Evolutionary conservation across 1,284 basidiomycete genomes (phyloP).

Genomic region (Puccinia coronata): DNA sequence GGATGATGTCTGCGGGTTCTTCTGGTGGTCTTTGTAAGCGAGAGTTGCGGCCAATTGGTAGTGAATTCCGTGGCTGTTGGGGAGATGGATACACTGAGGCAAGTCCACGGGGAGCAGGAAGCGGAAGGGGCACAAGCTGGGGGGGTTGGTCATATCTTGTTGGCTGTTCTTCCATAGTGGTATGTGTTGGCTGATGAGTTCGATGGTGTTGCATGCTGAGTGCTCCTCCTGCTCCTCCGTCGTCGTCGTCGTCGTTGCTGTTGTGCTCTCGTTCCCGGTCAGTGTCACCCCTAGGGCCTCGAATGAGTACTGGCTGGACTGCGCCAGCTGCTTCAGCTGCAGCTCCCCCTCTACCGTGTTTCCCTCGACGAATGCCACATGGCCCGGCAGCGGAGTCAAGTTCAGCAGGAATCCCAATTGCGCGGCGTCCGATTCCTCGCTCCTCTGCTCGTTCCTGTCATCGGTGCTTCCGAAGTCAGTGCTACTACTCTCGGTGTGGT

Average conservation of each 20-base stretch:
- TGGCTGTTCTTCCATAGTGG: background rate
- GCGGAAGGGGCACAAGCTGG: constrained; percentile 14
- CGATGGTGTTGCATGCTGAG: background rate
- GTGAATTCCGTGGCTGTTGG: background rate
- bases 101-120: constrained; percentile 13
- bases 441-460: too few species aligned
- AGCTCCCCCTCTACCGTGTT: background rate
- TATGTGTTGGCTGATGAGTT: background rate
- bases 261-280: background rate
- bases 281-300: background rate
- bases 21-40: background rate
- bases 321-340: background rate
- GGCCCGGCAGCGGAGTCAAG: background rate
- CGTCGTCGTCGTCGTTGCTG: background rate
- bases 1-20: background rate
- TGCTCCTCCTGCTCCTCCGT: too few species aligned
- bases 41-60: constrained; percentile 24
- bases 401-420: constrained; percentile 11
- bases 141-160: background rate
- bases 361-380: background rate
- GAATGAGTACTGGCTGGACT: background rate
- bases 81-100: constrained; percentile 39
- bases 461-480: too few species aligned
- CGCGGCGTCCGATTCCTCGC: too few species aligned
- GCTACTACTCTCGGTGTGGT: too few species aligned